A percentile compares a stretch with the other conserved stretches of the same genome.
phyloP scores from a whole-genome alignment of 129 eudicot species.

The Centrapalus pauciflorus region DNA sequence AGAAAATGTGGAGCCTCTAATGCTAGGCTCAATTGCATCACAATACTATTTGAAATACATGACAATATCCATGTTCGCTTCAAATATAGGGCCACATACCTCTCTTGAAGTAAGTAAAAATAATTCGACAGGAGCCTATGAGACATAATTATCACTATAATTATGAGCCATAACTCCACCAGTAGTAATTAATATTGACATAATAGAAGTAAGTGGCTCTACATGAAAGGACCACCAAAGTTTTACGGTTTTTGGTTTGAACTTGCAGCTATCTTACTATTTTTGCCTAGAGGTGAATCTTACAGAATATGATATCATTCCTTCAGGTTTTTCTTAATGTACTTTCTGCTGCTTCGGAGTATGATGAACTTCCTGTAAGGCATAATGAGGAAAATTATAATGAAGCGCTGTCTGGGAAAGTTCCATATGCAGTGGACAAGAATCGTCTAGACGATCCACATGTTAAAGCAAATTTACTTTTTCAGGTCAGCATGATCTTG shows the following conservation, averaged over 20 bases:
- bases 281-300: not conserved
- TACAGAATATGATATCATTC: constrained; percentile 5
- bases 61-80: constrained; percentile 92
- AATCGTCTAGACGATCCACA: constrained; percentile 92
- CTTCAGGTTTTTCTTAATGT: constrained; percentile 74
- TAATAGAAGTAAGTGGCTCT: no score
- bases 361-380: constrained; percentile 97
- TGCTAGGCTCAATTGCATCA: constrained; percentile 89
- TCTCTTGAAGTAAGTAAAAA: constrained; percentile 75
- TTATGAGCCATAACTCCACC: no score
- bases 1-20: constrained; percentile 73
- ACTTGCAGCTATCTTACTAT: not conserved
- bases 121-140: not conserved
- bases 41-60: constrained; percentile 86
- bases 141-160: no score
- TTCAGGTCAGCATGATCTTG: constrained; percentile 59
- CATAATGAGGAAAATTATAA: constrained; percentile 97
- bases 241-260: not conserved
- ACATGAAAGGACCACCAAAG: not conserved
- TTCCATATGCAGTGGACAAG: constrained; percentile 68
- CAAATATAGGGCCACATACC: constrained; percentile 81
- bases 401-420: constrained; percentile 67
- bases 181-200: no score
- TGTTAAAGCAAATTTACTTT: constrained; percentile 90
- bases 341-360: constrained; percentile 93